Evolutionary conservation across 2,329 filamentous ascomycete genomes (phyloP), one percentile per base, ranked within the genome.

Genomic region (Apiospora marii): DNA sequence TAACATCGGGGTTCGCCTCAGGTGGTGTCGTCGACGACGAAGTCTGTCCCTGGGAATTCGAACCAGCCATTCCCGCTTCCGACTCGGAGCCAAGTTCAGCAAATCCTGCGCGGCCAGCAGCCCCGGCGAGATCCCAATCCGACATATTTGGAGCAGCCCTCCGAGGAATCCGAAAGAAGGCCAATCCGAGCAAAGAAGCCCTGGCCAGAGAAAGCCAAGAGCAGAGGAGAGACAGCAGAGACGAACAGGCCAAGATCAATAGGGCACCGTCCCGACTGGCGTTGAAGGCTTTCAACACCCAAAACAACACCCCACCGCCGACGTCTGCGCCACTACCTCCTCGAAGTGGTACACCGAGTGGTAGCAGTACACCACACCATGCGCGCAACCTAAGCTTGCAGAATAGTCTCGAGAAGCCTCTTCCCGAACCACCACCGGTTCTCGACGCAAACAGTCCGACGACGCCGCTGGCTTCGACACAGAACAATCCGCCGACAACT

Each of bases 391-490:
- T 89, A 79, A 90, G 86, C 75, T 80, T 90, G 69, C 87, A 89
- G 77, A 83, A 87, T 72, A 90, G 88, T 76, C 87, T 90, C 74
- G 85, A 85, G 76, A 91, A 91, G 79, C 88, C 89, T 68, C 80
- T 90, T 30, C 89, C 88, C 73, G 84, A 88, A 34, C 87, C 88
- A 37, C 83, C 77, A 71, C 79, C 75, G 74, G 81, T 77, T 71
- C 80, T 80, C 68, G 84, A 78, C 22, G 81, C 81, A 43, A 76
- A 76, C 70, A 80, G 80, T 71, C 81, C 81, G 7, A 74, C 78
- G 68, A 81, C 80, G 8, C 82, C 82, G 19, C 71, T 70, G 19
- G 70, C 71, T 53, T 71, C 72, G 41, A 69, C 69, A 34, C 70
- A 44, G 58, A 34, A 64, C n/a, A 77, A 53, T 24, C 19, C 58